phyloP scores from a whole-genome alignment of 2,329 filamentous ascomycete species.

The Monilinia laxa region DNA sequence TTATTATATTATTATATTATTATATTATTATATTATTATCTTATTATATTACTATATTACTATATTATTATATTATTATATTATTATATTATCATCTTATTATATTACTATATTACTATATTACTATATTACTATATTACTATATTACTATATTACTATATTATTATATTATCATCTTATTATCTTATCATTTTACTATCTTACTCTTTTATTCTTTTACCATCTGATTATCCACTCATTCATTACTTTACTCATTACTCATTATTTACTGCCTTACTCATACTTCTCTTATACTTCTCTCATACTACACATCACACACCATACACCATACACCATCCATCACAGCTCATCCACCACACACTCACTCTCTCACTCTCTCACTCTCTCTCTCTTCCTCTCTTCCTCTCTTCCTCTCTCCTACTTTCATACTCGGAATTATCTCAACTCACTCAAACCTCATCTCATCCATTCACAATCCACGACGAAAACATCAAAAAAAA shows the following conservation, averaged over 20 bases:
- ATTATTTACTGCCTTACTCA: background rate
- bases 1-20: too few relatives aligned
- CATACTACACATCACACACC: background rate
- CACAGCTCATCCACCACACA: background rate
- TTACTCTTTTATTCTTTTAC: too few relatives aligned
- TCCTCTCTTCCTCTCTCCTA: background rate
- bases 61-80: too few relatives aligned
- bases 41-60: too few relatives aligned
- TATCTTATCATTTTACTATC: too few relatives aligned
- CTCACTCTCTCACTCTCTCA: too few relatives aligned
- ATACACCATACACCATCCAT: background rate
- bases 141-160: too few relatives aligned
- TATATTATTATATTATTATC: too few relatives aligned
- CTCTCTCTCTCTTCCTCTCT: background rate
- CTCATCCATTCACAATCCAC: slow-evolving; percentile 7
- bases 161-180: too few relatives aligned
- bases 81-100: too few relatives aligned
- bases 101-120: too few relatives aligned
- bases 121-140: too few relatives aligned
- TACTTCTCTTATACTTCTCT: background rate
- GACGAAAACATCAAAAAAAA: background rate
- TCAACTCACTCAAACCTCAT: background rate
- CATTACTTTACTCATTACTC: background rate
- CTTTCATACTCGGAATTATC: background rate
- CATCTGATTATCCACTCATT: background rate